Base-by-base conservation (phyloP, 345 rosid genomes). In the Pelargonium nanum region DNA sequence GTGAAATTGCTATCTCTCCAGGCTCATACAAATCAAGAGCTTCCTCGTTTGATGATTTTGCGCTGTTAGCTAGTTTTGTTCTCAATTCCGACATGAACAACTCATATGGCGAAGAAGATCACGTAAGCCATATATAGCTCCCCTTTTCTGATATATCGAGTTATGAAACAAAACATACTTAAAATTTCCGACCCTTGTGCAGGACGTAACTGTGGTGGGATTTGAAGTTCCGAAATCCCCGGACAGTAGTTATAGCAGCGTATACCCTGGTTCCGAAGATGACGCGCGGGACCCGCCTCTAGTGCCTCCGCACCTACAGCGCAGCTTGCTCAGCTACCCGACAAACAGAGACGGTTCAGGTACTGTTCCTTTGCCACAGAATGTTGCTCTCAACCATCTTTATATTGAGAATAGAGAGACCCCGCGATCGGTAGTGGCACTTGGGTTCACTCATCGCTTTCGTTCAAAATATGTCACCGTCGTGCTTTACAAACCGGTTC, bases 391-490 rank as follows among this genome's bases (percentile, higher is more conserved):
- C 66, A 94, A 94, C 78, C 99, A 94, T 55, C 90, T 94, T 15
- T 94, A 85, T 65, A 94, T 94, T 19, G 96, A 94, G 68, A 88
- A 86, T 70, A 69, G 88, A 64, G 95, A 86, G 28, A 62, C 87
- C 25, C 96, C 97, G 24, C 83, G 95, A 48, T 85, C 99, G 0
- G 88, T 88, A 32, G 96, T 90, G 63, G 96, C 95, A 9, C 89
- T 94, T 10, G 99, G 99, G 26, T 83, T 86, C 78, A 81, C 96
- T 57, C 99, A 94, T 63, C 89, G 97, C 58, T 94, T 88, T 74
- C 80, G 70, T 60, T 73, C 99, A 34, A 90, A 90, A 76, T 94
- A 65, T 64, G 99, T 94, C 34, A 90, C 95, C 50, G 93, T 90
- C 22, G 96, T 94, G 72, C 79, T 94, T 61, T 94, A 94, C 82